These are phyloP conservation scores for Leptographium lundbergii DNA, from an alignment of 2,329 filamentous ascomycete species.

Conservation along the genomic window DNA sequence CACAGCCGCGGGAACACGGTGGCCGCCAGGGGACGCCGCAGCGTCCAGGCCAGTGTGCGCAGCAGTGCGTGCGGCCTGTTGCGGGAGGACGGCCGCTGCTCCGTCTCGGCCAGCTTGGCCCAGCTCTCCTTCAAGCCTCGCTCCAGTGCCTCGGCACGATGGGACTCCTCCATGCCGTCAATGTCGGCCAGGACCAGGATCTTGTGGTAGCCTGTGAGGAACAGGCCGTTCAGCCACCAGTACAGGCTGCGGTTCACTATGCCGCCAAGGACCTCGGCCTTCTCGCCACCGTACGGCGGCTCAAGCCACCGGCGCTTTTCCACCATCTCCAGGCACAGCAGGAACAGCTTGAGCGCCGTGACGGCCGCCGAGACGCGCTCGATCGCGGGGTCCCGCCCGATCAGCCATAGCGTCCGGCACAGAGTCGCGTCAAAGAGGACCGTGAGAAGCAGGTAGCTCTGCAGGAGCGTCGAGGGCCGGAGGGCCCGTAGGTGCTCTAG, in stretches of 20 bases:
- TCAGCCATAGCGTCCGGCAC: conserved; percentile 23
- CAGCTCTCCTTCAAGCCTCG: background rate
- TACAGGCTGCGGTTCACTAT: conserved; percentile 25
- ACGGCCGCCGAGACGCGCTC: conserved; percentile 22
- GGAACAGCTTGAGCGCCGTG: conserved; percentile 21
- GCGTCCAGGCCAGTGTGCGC: background rate
- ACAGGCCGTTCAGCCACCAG: conserved; percentile 25
- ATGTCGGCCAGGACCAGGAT: background rate
- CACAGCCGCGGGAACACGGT: conserved; percentile 20
- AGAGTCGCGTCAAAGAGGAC: conserved; percentile 22
- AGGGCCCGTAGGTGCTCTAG: conserved; percentile 20
- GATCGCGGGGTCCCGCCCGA: conserved; percentile 14
- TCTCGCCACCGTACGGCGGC: conserved; percentile 15
- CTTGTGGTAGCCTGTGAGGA: background rate
- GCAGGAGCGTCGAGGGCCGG: conserved; percentile 20
- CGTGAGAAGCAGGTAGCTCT: conserved; percentile 21
- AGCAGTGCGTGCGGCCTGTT: background rate
- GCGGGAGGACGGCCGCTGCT: background rate
- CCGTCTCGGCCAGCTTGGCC: background rate
- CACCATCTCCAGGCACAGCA: conserved; percentile 25
- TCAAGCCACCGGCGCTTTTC: conserved; percentile 24
- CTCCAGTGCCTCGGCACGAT: background rate
- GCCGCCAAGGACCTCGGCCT: conserved; percentile 25
- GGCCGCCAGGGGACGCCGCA: conserved; percentile 16
- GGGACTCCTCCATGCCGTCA: background rate